Evolutionary conservation across 2,329 filamentous ascomycete genomes (phyloP), one percentile per base, ranked within the genome.

Genomic region (Aspergillus fischeri): DNA sequence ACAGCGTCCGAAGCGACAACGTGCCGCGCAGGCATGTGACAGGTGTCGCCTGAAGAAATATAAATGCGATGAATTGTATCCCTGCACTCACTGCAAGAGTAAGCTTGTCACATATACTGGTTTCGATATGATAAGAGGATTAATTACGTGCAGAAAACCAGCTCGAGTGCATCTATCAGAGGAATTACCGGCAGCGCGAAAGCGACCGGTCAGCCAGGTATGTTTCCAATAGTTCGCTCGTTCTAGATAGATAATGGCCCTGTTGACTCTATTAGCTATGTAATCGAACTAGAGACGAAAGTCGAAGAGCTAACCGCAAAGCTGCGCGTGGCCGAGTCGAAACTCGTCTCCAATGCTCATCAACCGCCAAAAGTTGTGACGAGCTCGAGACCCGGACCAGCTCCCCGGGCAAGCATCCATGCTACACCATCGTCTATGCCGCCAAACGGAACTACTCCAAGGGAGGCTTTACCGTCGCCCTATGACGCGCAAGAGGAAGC

Each of bases 11-110:
- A 28, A 28, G 27, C 27, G 27, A 28, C 27, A 28, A 28, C 27
- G 27, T 28, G 27, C 27, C 8, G 10, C 28, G 9, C 75, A 76
- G 55, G 78, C 78, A 2, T 80, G 78, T 62, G 77, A 80, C 59
- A 66, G 75, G 29, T 80, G 78, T 64, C 70, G 78, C 52, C 59
- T 69, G 49, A 79, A 80, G 66, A 80, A 80, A 66, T 79, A 80
- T 65, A 78, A 78, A 60, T 80, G 78, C 62, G 76, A 79, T 60
- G 78, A 80, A 60, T 65, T 67, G 28, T 75, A 73, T 57, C 77
- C 77, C 27, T 79, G 77, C 62, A 70, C 70, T 9, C 75, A 78
- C 55, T 79, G 77, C 65, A 74, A 71, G 61, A 77, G 76, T 78
- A 64, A 59, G 73, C 63, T 9, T 9, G 27, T 28, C 27, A 28